A percentile compares a stretch with the other conserved stretches of the same genome.
These are phyloP conservation scores for Phaffomyces antillensis DNA, from an alignment of 805 yeast genomes.

Conservation along the genomic window DNA sequence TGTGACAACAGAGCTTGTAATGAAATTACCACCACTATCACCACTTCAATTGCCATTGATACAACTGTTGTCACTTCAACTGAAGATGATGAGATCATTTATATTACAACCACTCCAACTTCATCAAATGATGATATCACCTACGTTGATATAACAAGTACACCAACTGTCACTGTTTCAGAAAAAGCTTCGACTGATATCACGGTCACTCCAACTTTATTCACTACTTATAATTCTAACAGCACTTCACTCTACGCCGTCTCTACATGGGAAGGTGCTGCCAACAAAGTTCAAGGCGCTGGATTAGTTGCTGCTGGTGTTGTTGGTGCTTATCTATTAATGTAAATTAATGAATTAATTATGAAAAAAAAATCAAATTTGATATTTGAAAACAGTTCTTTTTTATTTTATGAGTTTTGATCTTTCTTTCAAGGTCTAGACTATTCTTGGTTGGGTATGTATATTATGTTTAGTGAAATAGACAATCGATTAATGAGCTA, in stretches of 20 bases:
- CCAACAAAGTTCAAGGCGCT: slow-evolving; percentile 12
- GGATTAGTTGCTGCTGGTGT: slow-evolving; percentile 23
- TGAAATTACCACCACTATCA: slow-evolving; percentile 4
- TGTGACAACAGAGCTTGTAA: slow-evolving; percentile 18
- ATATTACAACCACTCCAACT: slow-evolving; percentile 15
- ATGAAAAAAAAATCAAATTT: not conserved
- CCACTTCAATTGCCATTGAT: slow-evolving; percentile 11
- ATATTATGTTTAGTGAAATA: too few species aligned
- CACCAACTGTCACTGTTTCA: slow-evolving; percentile 32
- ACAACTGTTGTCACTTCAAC: slow-evolving; percentile 18
- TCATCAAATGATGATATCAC: slow-evolving; percentile 33
- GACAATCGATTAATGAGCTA: too few species aligned
- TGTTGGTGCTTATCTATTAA: slow-evolving; percentile 18
- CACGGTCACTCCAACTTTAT: slow-evolving; percentile 31
- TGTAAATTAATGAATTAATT: not conserved
- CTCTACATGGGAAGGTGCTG: slow-evolving; percentile 19
- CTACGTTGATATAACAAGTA: slow-evolving; percentile 32
- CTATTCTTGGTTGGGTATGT: not conserved
- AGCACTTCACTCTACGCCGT: slow-evolving; percentile 8
- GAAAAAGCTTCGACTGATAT: slow-evolving; percentile 37
- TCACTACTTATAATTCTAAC: slow-evolving; percentile 25
- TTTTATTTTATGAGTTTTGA: too few species aligned
- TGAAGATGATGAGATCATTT: slow-evolving; percentile 12
- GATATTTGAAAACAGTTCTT: not conserved
- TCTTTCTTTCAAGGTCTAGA: too few species aligned